phyloP scores from a whole-genome alignment of 306 rosid species.

The Quercus variabilis region DNA sequence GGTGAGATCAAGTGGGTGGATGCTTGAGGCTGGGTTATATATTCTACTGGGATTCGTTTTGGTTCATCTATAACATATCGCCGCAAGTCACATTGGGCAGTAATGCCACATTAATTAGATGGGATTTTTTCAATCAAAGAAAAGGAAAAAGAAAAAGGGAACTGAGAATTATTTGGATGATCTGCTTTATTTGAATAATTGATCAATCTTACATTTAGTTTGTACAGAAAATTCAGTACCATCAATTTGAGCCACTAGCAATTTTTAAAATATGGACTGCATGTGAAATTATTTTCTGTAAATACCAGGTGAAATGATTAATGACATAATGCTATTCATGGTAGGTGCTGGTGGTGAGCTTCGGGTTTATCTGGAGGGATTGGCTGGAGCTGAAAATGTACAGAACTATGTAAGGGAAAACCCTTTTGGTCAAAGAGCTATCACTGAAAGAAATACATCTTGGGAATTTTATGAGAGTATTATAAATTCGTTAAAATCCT shows the following conservation, averaged over 20 bases:
- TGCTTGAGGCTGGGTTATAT: background rate
- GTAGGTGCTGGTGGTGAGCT: slow-evolving; percentile 60
- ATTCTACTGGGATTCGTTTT: background rate
- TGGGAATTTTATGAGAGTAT: slow-evolving; percentile 64
- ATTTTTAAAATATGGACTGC: background rate
- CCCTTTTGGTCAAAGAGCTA: slow-evolving; percentile 62
- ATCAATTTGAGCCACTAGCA: background rate
- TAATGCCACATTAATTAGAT: background rate
- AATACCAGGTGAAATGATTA: background rate
- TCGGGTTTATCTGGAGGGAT: slow-evolving; percentile 45
- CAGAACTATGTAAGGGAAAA: slow-evolving; percentile 41
- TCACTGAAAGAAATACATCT: slow-evolving; percentile 36
- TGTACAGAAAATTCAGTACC: background rate
- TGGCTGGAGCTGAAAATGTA: slow-evolving; percentile 52
- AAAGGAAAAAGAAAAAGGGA: background rate
- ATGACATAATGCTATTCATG: slow-evolving; percentile 1
- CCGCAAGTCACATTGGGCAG: background rate
- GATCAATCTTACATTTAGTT: background rate
- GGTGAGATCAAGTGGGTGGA: background rate
- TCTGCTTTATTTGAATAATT: background rate
- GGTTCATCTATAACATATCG: background rate
- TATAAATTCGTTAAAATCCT: slow-evolving; percentile 25
- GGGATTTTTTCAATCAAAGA: background rate
- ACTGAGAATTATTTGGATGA: background rate
- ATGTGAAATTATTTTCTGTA: background rate